phyloP scores from a whole-genome alignment of 1,284 basidiomycete species.

The Microbotryum silenes-acaulis region DNA sequence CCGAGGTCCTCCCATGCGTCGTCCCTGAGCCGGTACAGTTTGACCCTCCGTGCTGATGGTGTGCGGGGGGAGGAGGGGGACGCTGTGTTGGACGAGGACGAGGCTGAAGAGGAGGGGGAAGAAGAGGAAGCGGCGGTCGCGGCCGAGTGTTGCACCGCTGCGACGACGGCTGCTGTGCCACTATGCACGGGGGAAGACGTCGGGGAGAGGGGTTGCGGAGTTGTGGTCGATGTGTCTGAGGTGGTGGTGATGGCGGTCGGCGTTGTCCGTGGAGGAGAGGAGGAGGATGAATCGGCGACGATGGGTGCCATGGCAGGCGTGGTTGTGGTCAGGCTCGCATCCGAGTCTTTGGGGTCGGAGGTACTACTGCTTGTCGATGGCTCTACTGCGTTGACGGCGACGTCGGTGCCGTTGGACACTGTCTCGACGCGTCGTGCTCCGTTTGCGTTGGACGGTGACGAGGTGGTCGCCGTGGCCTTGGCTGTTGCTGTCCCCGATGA shows the following conservation, averaged over 20 bases:
- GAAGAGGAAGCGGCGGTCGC: neutral
- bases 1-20: slow-evolving; percentile 87
- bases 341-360: too few relatives aligned
- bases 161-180: too few relatives aligned
- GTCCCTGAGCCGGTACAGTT: slow-evolving; percentile 88
- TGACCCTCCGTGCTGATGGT: slow-evolving; percentile 28
- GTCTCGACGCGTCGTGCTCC: neutral
- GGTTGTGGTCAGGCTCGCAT: too few relatives aligned
- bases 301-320: neutral
- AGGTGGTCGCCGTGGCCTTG: neutral
- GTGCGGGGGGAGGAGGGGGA: slow-evolving; percentile 7
- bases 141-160: too few relatives aligned
- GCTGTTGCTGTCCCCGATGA: neutral
- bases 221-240: neutral
- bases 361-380: too few relatives aligned
- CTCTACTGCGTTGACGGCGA: neutral
- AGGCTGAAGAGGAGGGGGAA: slow-evolving; percentile 6
- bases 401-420: neutral
- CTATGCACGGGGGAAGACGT: neutral
- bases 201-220: neutral
- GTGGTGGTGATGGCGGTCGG: too few relatives aligned
- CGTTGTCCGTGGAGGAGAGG: neutral
- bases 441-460: neutral
- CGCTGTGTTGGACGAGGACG: neutral
- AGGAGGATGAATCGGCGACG: neutral